Evolutionary conservation across 331 rosid species (phyloP).

Genomic region (Ulmus americana): DNA sequence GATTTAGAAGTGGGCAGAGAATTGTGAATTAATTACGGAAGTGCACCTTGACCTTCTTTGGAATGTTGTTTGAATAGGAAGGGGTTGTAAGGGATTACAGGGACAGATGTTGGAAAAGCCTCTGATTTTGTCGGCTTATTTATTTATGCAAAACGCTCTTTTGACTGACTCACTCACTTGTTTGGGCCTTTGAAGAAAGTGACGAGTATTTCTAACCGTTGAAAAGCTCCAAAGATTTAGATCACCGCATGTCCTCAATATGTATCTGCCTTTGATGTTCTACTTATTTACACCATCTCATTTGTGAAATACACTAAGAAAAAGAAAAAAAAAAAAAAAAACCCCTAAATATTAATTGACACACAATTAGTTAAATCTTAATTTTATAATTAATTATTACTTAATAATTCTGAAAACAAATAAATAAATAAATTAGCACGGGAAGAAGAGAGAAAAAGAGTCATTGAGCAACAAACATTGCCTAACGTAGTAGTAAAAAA

Average conservation of each 20-base stretch:
- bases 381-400: no score
- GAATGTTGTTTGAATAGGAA: constrained; percentile 47
- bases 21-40: constrained; percentile 45
- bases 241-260: not conserved
- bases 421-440: no score
- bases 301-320: not conserved
- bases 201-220: constrained; percentile 48
- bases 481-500: no score
- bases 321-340: no score
- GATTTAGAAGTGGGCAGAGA: constrained; percentile 25
- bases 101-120: constrained; percentile 67
- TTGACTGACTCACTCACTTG: constrained; percentile 53
- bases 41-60: constrained; percentile 46
- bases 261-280: constrained; percentile 17
- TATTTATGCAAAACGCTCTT: constrained; percentile 46
- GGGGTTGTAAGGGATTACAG: constrained; percentile 54
- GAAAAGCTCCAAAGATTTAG: constrained; percentile 33
- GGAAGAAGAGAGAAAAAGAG: no score
- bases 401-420: no score
- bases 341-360: no score
- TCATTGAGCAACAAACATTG: no score
- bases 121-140: constrained; percentile 82
- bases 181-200: constrained; percentile 21
- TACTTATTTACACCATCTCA: constrained; percentile 9
- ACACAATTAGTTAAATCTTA: no score